phyloP scores from a whole-genome alignment of 2,329 filamentous ascomycete species.

The Xylariomycetidae sp. region DNA sequence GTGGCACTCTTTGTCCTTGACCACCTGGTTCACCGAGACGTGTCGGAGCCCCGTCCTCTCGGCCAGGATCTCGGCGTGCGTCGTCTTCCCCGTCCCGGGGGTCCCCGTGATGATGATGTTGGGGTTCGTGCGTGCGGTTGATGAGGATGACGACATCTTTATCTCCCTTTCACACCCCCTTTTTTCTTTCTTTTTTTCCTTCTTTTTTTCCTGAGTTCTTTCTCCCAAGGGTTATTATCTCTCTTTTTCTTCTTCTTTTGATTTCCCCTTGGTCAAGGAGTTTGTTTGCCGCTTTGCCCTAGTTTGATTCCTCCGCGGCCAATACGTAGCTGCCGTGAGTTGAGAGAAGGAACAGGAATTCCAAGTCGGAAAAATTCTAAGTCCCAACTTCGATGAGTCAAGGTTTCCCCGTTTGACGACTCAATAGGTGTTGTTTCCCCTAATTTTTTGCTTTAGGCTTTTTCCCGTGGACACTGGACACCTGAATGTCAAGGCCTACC shows the following conservation, averaged over 20 bases:
- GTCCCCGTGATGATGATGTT: conserved; percentile 97
- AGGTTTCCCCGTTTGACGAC: no score
- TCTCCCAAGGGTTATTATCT: conserved; percentile 4
- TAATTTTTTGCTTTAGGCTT: conserved; percentile 3
- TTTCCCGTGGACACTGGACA: conserved; percentile 13
- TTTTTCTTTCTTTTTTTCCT: conserved; percentile 3
- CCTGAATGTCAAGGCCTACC: no score
- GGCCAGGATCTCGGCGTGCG: conserved; percentile 78
- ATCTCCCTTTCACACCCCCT: not conserved
- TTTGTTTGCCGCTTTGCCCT: no score
- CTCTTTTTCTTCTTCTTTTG: conserved; percentile 5
- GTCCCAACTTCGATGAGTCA: no score
- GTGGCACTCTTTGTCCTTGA: conserved; percentile 82
- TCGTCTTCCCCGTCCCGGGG: conserved; percentile 93
- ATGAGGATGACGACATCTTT: no score
- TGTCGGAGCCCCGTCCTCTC: conserved; percentile 74
- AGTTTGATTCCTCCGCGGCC: no score
- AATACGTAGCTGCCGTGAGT: no score
- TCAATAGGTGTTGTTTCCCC: no score
- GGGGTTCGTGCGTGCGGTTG: conserved; percentile 59
- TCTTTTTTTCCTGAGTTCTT: conserved; percentile 8
- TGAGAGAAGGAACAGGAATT: not conserved
- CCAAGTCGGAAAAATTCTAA: no score
- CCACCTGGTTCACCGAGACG: conserved; percentile 83
- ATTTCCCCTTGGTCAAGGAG: conserved; percentile 11